Percentiles rank a stretch among this genome's conserved stretches.
These are phyloP conservation scores for Musa acuminata DNA, from an alignment of 176 grass and related monocot genomes.

Conservation along the genomic window DNA sequence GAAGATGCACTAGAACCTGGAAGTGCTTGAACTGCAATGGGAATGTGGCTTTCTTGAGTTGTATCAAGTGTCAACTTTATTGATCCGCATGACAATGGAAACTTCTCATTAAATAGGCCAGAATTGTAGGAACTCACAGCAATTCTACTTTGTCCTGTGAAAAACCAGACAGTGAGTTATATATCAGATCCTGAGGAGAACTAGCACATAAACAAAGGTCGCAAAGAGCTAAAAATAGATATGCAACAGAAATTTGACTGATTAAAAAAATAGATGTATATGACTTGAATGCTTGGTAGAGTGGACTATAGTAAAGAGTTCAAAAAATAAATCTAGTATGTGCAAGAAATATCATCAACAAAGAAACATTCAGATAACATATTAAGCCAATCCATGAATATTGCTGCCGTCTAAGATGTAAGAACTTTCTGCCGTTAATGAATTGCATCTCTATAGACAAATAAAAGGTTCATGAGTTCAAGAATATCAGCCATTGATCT, in stretches of 20 bases:
- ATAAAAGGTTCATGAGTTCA: background rate
- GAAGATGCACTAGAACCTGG: constrained; percentile 30
- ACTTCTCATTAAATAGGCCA: background rate
- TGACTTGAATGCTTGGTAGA: too few relatives aligned
- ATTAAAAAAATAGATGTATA: too few relatives aligned
- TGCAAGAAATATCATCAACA: too few relatives aligned
- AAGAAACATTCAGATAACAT: too few relatives aligned
- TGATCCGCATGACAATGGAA: constrained; percentile 1
- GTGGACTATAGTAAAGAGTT: too few relatives aligned
- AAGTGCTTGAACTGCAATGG: constrained; percentile 23
- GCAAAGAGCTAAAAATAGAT: too few relatives aligned
- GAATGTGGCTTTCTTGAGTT: constrained; percentile 18
- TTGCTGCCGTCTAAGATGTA: background rate
- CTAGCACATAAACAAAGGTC: background rate
- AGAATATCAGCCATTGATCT: background rate
- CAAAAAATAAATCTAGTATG: too few relatives aligned
- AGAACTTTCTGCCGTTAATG: background rate
- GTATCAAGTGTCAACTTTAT: constrained; percentile 10
- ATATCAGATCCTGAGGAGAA: background rate
- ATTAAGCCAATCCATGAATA: background rate
- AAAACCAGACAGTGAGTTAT: background rate
- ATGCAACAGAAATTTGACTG: too few relatives aligned
- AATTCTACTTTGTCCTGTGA: too few relatives aligned
- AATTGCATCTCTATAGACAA: background rate
- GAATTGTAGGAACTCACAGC: background rate